Percentiles rank a stretch among this genome's conserved stretches.
phyloP scores from a whole-genome alignment of 345 rosid species.

The Rhodomyrtus tomentosa region DNA sequence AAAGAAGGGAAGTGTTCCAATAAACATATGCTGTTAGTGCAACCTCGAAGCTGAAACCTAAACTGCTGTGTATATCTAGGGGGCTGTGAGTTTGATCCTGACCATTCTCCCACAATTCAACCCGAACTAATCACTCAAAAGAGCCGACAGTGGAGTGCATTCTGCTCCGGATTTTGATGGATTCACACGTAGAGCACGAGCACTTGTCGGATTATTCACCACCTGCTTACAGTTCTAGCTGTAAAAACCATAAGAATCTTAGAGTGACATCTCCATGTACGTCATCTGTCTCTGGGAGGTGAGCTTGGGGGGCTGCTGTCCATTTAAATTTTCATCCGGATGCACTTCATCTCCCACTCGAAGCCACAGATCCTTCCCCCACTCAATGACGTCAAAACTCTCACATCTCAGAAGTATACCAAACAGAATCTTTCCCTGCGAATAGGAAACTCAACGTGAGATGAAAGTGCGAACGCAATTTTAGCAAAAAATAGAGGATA shows the following conservation, averaged over 20 bases:
- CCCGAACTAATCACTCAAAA: neutral
- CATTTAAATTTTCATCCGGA: conserved; percentile 10
- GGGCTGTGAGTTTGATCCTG: neutral
- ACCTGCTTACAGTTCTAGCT: neutral
- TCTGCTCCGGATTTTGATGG: neutral
- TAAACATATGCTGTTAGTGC: neutral
- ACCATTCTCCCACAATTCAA: neutral
- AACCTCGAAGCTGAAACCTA: neutral
- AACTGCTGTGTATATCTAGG: neutral
- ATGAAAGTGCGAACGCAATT: neutral
- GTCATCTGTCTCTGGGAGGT: neutral
- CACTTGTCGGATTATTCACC: neutral
- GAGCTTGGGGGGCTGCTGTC: neutral
- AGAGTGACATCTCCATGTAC: neutral
- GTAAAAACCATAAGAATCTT: neutral
- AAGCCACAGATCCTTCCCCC: conserved; percentile 27
- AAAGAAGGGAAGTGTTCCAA: neutral
- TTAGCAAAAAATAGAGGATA: neutral
- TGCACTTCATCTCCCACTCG: conserved; percentile 53
- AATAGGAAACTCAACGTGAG: neutral
- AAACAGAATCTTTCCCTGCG: conserved; percentile 86
- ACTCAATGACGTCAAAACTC: neutral
- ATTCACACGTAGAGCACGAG: neutral
- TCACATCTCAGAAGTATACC: conserved; percentile 56
- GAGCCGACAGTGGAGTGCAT: neutral